phyloP scores from a whole-genome alignment of 2,329 filamentous ascomycete species.

The Alternaria dauci region DNA sequence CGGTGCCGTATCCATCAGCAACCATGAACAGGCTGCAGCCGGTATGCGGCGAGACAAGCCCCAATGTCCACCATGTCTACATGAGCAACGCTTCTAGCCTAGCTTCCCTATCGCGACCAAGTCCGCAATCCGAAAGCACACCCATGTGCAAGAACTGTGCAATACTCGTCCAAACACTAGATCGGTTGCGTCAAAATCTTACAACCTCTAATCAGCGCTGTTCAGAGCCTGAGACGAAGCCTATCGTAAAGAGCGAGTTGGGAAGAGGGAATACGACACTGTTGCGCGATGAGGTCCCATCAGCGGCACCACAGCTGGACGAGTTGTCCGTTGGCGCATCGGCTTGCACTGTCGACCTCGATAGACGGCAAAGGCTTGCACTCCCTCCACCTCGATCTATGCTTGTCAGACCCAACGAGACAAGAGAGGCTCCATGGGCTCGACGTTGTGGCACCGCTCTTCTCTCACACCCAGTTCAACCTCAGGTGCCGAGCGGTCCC shows the following conservation, averaged over 20 bases:
- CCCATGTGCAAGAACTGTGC: conserved; percentile 33
- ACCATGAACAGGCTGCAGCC: conserved; percentile 4
- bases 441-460: neutral
- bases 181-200: conserved; percentile 33
- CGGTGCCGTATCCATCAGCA: neutral
- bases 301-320: neutral
- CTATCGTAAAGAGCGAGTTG: neutral
- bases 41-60: conserved; percentile 29
- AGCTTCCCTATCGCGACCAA: neutral
- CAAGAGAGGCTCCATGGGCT: neutral
- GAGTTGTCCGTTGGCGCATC: neutral
- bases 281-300: neutral
- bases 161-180: conserved; percentile 35
- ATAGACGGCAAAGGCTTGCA: neutral
- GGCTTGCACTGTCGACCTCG: neutral
- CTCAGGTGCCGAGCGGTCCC: neutral
- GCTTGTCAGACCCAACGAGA: neutral
- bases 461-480: neutral
- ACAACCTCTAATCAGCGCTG: conserved; percentile 1
- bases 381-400: neutral
- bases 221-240: neutral
- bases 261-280: neutral
- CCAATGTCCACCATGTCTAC: conserved; percentile 27
- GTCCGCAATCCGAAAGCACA: neutral
- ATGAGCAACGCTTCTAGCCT: conserved; percentile 12